Percentiles rank a stretch among this genome's conserved stretches.
These are phyloP conservation scores for Talaromyces rugulosus DNA, from an alignment of 2,329 filamentous ascomycete species.

Conservation along the genomic window DNA sequence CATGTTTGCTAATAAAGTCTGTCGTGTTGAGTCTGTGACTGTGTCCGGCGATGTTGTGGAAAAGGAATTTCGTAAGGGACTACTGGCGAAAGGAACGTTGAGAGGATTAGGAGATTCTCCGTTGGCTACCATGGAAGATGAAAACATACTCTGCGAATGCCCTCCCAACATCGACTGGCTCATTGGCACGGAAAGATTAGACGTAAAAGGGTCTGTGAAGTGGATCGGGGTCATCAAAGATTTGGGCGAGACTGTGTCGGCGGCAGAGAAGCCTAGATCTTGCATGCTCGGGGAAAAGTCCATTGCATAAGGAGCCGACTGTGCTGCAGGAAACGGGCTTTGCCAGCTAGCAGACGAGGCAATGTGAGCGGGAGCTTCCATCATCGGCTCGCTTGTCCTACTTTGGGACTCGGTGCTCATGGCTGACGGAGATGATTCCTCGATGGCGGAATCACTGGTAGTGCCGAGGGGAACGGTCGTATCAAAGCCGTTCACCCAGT, in stretches of 20 bases:
- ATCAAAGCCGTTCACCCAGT: conserved; percentile 82
- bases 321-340: conserved; percentile 57
- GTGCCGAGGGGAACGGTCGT: conserved; percentile 67
- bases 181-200: conserved; percentile 71
- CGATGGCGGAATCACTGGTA: conserved; percentile 73
- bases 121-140: conserved; percentile 41
- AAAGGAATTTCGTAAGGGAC: conserved; percentile 57
- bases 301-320: conserved; percentile 68
- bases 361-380: conserved; percentile 68
- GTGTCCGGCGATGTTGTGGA: conserved; percentile 60
- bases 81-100: conserved; percentile 53
- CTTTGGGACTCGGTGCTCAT: conserved; percentile 94
- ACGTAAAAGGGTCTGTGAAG: conserved; percentile 67
- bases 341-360: conserved; percentile 61
- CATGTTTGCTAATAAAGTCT: conserved; percentile 59
- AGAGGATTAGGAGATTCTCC: conserved; percentile 45
- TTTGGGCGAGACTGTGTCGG: conserved; percentile 72
- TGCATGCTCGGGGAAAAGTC: conserved; percentile 73
- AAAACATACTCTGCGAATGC: conserved; percentile 51
- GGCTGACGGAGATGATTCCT: conserved; percentile 90
- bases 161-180: conserved; percentile 68
- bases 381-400: conserved; percentile 73
- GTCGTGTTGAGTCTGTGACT: conserved; percentile 59
- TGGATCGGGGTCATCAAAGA: conserved; percentile 66
- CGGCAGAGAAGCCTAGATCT: conserved; percentile 59